Evolutionary conservation across 345 rosid species (phyloP).

Genomic region (Gossypium australe): DNA sequence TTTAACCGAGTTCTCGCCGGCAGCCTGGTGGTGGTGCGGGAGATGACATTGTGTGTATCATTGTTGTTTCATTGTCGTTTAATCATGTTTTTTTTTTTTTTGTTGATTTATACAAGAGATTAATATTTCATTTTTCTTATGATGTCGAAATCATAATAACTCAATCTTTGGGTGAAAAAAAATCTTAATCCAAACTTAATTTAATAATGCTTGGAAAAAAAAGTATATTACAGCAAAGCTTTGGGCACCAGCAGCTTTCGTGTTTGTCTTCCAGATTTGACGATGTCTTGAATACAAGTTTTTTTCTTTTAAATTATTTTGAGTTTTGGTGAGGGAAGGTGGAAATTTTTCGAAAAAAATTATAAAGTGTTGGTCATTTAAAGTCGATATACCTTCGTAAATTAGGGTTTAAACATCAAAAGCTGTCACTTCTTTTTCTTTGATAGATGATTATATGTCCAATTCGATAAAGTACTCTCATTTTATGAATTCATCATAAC

Average conservation of each 20-base stretch:
- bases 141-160: background rate
- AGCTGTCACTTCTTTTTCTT: too few relatives aligned
- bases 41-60: background rate
- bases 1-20: slow-evolving; percentile 10
- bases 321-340: too few relatives aligned
- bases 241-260: slow-evolving; percentile 6
- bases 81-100: background rate
- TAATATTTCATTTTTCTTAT: background rate
- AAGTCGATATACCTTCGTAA: too few relatives aligned
- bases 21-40: slow-evolving; percentile 14
- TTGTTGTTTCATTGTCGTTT: background rate
- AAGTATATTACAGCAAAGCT: background rate
- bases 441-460: too few relatives aligned
- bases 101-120: background rate
- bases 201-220: background rate
- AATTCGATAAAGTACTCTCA: too few relatives aligned
- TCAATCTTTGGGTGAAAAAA: background rate
- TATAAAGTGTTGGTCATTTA: too few relatives aligned
- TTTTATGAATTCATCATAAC: too few relatives aligned
- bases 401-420: too few relatives aligned
- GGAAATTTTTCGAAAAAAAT: too few relatives aligned
- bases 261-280: background rate
- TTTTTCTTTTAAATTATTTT: too few relatives aligned
- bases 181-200: background rate
- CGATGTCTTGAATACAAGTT: background rate